Base-by-base conservation (phyloP, 75 land plant genomes). In the Sequoia sempervirens region DNA sequence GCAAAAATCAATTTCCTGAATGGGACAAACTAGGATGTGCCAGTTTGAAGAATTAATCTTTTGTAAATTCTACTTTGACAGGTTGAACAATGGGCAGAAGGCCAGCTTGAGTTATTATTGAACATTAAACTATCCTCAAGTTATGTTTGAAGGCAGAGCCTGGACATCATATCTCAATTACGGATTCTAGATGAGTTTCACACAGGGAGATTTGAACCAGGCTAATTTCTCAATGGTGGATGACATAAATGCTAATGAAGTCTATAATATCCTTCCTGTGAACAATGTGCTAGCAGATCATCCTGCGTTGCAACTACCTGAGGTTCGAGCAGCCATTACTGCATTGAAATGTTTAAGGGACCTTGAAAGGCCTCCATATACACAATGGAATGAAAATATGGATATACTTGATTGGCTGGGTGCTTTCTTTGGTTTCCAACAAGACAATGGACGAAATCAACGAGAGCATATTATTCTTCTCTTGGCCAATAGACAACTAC, bases 401-500 rank as follows among this genome's bases (percentile, higher is more conserved):
- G 91, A 89, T 82, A 80, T 89, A 43, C 75, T 89, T 15, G 90
- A 89, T 61, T 89, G 91, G 91, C 85, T 89, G 40, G 86, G 83
- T 15, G 40, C 64, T 30, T 80, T 88, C 61, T 89, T 89, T 85
- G 91, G 91, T 56, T 89, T 89, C 83, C 91, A 89, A 86, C 47
- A 84, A 68, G 89, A 89, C 83, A 89, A 88, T 83, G 89, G 87
- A 18, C 84, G 85, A 34, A 89, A 89, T 81, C 91, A 89, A 83
- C 76, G 91, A 70, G 91, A 89, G 56, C 91, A 89, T 69, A 66
- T 89, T 36, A 85, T 89, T 64, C 86, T 89, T 26, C 78, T 89
- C 30, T 84, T 89, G 30, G 91, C 91, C 45, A 89, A 89, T 85
- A 83, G 73, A 12, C 90, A 88, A 36, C 83, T 88, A 81, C 86